A percentile compares a stretch with the other conserved stretches of the same genome.
Conservation (phyloP, 2,329 filamentous ascomycete genomes). For the Sclerotinia glacialis region DNA sequence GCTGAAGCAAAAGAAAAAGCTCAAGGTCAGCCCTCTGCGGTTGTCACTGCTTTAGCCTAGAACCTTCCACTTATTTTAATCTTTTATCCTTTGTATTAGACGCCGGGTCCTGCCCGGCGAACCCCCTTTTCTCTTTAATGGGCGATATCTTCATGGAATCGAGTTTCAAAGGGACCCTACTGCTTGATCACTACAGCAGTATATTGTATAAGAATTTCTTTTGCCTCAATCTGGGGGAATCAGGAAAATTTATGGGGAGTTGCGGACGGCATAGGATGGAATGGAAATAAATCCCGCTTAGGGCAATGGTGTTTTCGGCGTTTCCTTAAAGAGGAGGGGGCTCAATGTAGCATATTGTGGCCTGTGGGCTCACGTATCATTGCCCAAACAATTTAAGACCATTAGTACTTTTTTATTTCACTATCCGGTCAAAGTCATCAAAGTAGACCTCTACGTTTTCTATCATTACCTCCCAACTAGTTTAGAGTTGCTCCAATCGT, state of each 20-base stretch:
- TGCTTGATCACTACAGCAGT: conserved; percentile 1
- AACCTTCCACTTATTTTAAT: conserved; percentile 12
- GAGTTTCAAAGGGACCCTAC: background rate
- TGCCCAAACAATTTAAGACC: conserved; percentile 1
- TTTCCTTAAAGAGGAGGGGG: background rate
- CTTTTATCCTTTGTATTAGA: conserved; percentile 21
- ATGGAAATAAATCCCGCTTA: conserved; percentile 17
- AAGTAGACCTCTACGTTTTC: background rate
- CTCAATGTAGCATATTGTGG: conserved; percentile 11
- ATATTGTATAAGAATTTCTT: conserved; percentile 20
- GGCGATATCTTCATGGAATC: background rate
- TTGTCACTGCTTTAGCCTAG: conserved; percentile 21
- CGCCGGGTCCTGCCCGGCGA: background rate
- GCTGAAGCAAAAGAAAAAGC: conserved; percentile 6
- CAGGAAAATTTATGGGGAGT: conserved; percentile 9
- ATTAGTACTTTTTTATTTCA: background rate
- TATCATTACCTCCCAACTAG: background rate
- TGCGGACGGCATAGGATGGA: background rate
- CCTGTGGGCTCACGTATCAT: conserved; percentile 2
- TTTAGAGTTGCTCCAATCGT: background rate
- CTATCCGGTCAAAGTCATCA: background rate
- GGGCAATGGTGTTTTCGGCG: conserved; percentile 22
- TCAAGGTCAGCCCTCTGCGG: background rate
- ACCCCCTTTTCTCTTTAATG: background rate
- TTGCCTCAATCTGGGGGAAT: conserved; percentile 2